Conservation (phyloP, 805 yeast genomes). For the Kuraishia capsulata region DNA sequence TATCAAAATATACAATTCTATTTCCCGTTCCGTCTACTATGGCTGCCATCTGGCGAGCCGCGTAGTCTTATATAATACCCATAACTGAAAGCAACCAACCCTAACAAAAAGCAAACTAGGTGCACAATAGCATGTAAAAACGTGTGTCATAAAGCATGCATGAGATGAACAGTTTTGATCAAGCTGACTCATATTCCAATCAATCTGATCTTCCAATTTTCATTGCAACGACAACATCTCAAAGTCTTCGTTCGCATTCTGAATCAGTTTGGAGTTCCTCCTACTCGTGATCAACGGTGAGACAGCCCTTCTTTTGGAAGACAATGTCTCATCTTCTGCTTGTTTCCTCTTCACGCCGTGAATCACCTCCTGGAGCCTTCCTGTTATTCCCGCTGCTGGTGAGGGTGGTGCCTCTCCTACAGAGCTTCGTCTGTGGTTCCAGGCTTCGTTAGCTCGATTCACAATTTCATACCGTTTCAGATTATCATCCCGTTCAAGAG, state of each 20-base stretch:
- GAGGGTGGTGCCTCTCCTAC: not conserved
- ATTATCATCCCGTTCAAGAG: conserved; percentile 13
- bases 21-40: no score
- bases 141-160: no score
- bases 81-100: no score
- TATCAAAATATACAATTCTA: no score
- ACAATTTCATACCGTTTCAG: conserved; percentile 23
- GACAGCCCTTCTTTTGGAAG: not conserved
- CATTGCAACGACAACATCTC: conserved; percentile 16
- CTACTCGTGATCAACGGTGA: conserved; percentile 7
- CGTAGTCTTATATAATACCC: no score
- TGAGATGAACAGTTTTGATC: no score
- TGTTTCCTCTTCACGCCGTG: not conserved
- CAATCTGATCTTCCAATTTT: no score
- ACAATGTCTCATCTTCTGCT: not conserved
- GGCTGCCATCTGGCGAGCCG: no score
- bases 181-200: no score
- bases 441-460: conserved; percentile 23
- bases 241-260: conserved; percentile 20
- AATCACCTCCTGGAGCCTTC: no score
- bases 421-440: conserved; percentile 19
- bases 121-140: no score
- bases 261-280: conserved; percentile 17
- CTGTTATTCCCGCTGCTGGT: not conserved
- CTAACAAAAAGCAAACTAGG: no score